These are phyloP conservation scores for Takashimella tepidaria DNA, from an alignment of 1,284 basidiomycete genomes.

Conservation along the genomic window DNA sequence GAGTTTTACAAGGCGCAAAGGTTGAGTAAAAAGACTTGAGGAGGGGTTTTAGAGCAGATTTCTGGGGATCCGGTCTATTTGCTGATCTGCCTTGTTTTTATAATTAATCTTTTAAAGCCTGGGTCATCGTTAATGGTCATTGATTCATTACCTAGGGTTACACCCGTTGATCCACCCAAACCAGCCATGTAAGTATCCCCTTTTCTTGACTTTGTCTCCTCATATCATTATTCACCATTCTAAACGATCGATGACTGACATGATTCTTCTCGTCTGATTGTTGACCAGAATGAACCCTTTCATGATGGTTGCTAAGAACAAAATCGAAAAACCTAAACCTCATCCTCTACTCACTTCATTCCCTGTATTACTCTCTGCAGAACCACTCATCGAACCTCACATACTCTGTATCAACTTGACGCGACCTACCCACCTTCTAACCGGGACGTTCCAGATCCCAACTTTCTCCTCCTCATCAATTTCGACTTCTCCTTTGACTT, in stretches of 20 bases:
- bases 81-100: no score
- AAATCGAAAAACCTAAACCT: constrained; percentile 9
- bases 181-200: constrained; percentile 24
- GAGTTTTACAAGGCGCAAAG: no score
- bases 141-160: constrained; percentile 33
- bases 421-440: constrained; percentile 16
- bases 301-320: neutral
- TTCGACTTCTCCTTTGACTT: neutral
- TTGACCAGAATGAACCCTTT: constrained; percentile 20
- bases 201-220: neutral
- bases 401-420: neutral
- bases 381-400: constrained; percentile 4
- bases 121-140: constrained; percentile 34
- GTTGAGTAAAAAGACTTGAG: no score
- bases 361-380: constrained; percentile 27
- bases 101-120: no score
- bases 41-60: no score
- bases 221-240: neutral
- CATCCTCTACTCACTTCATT: constrained; percentile 26
- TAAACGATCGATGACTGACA: no score
- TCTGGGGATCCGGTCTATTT: no score
- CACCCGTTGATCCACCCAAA: constrained; percentile 39
- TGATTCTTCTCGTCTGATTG: no score
- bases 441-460: constrained; percentile 24
- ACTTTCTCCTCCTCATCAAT: neutral